Base-by-base conservation (phyloP, 345 rosid species). In the Arabidopsis arenosa region DNA sequence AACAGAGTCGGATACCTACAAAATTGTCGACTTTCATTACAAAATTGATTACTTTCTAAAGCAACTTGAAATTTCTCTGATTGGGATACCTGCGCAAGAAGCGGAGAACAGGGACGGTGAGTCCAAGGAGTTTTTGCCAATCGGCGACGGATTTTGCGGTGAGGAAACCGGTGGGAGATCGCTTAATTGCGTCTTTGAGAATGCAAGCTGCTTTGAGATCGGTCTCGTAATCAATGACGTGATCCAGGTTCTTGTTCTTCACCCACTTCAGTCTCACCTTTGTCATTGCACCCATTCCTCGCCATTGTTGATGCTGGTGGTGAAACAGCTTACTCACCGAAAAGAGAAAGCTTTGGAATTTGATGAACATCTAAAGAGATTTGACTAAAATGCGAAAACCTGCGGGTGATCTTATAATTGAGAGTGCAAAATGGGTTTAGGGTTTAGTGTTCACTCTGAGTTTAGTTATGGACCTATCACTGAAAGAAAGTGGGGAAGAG, bases 181-280 rank as follows among this genome's bases (percentile, higher is more conserved):
- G 88, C 55, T 93, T 89, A 30, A 95, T 89, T 26, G 98, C 97
- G 78, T 95, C 98, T 68, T 95, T 92, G 67, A 96, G 87, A 30
- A 90, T 88, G 66, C 85, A 91, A 78, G 99, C 94, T 13, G 99
- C 96, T 75, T 91, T 91, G 78, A 89, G 92, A 79, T 96, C 97
- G 26, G 97, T 91, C 57, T 93, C 98, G 28, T 59, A 81, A 59
- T 95, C 98, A 76, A 90, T 95, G 35, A 95, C 73, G 85, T 89
- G 90, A 75, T 93, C 99, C 1, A 88, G 69, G 79, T 93, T 77
- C 58, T 88, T 87, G 79, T 91, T 93, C 71, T 90, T 93, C 17
- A 93, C 97, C 98, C 99, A 93, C 79, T 96, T 93, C 35, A 96
- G 81, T 80, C 97, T 87, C 70, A 93, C 97, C 66, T 86, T 95